phyloP scores from a whole-genome alignment of 192 early-diverging fungal genomes.

The Coemansia umbellata region DNA sequence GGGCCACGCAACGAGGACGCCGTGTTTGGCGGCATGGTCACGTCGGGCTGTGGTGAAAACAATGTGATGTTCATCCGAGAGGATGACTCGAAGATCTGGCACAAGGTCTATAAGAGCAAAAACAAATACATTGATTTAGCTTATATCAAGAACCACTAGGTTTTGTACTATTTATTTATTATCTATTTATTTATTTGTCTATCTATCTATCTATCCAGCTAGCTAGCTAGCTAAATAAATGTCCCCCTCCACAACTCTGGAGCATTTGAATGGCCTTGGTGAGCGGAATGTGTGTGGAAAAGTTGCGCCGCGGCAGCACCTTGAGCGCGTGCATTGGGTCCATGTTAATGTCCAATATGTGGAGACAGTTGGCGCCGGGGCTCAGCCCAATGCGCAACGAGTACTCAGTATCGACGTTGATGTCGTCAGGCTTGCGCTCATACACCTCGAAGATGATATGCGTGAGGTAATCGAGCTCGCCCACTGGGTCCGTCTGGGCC shows the following conservation, averaged over 20 bases:
- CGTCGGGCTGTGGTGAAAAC: conserved; percentile 29
- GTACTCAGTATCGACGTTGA: conserved; percentile 63
- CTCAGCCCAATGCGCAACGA: conserved; percentile 86
- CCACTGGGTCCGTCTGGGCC: conserved; percentile 59
- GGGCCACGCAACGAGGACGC: conserved; percentile 28
- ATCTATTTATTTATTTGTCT: not conserved
- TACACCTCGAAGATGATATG: conserved; percentile 98
- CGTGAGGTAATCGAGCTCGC: conserved; percentile 93
- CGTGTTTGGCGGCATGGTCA: conserved; percentile 49
- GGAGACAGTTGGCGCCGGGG: conserved; percentile 86
- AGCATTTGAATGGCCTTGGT: conserved; percentile 63
- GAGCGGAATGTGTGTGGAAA: conserved; percentile 80
- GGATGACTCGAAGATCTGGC: conserved; percentile 41
- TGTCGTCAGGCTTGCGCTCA: conserved; percentile 65
- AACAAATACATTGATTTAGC: conserved; percentile 44
- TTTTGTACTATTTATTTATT: not conserved
- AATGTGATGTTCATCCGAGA: conserved; percentile 26
- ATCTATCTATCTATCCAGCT: conserved; percentile 5
- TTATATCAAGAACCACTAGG: conserved; percentile 38
- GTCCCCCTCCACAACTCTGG: too few species aligned
- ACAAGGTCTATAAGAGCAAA: conserved; percentile 35
- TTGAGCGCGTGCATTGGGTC: conserved; percentile 77
- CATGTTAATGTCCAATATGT: conserved; percentile 83
- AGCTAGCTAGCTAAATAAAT: conserved; percentile 53
- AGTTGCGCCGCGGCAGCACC: conserved; percentile 81